Percentiles rank a stretch among this genome's conserved stretches.
These are phyloP conservation scores for Bolboschoenoplectus hybrid DNA, from an alignment of 202 grass and related monocot genomes.

Conservation along the genomic window DNA sequence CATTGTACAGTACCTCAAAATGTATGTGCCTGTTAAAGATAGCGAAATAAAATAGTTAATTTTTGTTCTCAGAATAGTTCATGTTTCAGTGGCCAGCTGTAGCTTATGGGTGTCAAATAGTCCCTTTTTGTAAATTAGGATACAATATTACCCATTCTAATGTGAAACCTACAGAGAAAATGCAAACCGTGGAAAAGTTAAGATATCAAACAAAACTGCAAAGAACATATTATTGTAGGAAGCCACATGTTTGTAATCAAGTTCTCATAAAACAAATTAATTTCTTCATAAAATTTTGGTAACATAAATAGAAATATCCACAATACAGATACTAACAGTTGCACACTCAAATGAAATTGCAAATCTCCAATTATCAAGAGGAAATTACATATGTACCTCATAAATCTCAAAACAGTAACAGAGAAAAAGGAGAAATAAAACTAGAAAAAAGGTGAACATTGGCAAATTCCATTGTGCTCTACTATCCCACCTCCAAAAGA, in stretches of 20 bases:
- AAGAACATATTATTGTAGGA: not conserved
- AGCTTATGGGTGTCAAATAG: not conserved
- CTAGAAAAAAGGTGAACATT: not conserved
- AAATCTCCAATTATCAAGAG: not conserved
- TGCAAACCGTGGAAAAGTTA: not conserved
- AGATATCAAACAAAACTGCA: constrained; percentile 11
- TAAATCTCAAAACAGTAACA: constrained; percentile 1
- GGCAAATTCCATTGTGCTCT: not conserved
- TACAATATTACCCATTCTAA: not conserved
- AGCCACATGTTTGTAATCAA: not conserved
- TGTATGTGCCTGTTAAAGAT: constrained; percentile 73
- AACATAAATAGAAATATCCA: not conserved
- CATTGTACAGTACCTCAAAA: constrained; percentile 77
- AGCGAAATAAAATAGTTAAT: not conserved
- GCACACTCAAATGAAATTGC: not conserved
- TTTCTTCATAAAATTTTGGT: not conserved
- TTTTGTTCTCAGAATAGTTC: not conserved
- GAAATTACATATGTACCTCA: not conserved
- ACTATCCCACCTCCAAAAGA: not conserved
- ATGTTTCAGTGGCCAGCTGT: not conserved
- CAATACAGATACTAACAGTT: not conserved
- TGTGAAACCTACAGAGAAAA: not conserved
- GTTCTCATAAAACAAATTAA: not conserved
- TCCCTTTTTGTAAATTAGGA: not conserved
- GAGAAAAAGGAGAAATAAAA: not conserved